Evolutionary conservation across 306 rosid species (phyloP).

Genomic region (Morella rubra): DNA sequence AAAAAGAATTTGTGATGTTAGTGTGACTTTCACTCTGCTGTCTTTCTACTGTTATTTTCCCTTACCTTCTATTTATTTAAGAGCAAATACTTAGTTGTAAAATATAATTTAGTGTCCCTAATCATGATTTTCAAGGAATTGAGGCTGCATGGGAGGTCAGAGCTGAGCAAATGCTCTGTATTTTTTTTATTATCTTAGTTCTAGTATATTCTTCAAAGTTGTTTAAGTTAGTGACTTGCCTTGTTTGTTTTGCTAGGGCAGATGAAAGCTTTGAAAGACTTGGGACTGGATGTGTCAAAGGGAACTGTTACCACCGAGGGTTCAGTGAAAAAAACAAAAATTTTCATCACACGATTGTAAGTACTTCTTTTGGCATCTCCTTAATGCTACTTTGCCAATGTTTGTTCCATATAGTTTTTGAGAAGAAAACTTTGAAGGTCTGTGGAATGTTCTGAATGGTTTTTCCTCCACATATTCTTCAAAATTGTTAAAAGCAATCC

Average conservation of each 20-base stretch:
- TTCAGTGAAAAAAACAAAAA: slow-evolving; percentile 63
- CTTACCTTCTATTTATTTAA: not conserved
- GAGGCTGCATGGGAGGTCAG: not conserved
- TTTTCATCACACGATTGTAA: slow-evolving; percentile 73
- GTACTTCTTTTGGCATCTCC: slow-evolving; percentile 28
- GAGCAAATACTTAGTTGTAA: not conserved
- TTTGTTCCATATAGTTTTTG: not conserved
- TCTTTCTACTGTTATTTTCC: not conserved
- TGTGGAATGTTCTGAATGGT: not conserved
- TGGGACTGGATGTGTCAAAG: slow-evolving; percentile 93
- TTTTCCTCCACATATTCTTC: not conserved
- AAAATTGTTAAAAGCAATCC: not conserved
- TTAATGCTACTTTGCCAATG: not conserved
- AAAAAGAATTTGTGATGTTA: not conserved
- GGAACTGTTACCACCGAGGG: slow-evolving; percentile 87
- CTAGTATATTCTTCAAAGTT: slow-evolving; percentile 6
- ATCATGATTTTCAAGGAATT: not conserved
- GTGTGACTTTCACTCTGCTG: not conserved
- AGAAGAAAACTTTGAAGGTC: not conserved
- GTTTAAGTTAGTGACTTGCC: slow-evolving; percentile 20
- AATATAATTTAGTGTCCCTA: not conserved
- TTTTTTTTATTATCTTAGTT: not conserved
- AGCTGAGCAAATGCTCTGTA: not conserved
- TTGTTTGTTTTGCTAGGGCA: slow-evolving; percentile 41
- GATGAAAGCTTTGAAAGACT: slow-evolving; percentile 82